Evolutionary conservation across 345 rosid species (phyloP), one percentile per base, ranked within the genome.

Genomic region (Melaleuca alternifolia): DNA sequence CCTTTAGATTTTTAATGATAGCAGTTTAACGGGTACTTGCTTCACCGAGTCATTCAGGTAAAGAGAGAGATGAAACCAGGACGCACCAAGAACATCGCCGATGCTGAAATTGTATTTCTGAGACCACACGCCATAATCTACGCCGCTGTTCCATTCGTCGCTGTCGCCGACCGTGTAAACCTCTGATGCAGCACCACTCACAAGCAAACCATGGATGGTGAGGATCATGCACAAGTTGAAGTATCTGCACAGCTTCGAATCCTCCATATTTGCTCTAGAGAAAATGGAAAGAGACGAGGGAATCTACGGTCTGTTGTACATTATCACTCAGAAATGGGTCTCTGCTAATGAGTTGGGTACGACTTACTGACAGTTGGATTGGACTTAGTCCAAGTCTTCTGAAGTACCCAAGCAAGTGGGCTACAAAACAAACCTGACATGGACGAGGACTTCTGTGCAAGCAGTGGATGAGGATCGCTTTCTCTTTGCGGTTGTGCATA

Each of bases 71-170:
- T 26, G 37, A 51, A 46, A 26, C 11, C 30, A 28, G 37, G 37
- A 33, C 86, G 23, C 87, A 93, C 95, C 94, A 46, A 93, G 92
- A 87, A 87, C 84, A 88, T 93, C 95, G 48, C 94, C 92, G 30
- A 88, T 84, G 75, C 86, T 93, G 85, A 90, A 93, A 85, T 92
- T 90, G 89, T 91, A 89, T 87, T 89, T 87, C 56, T 54, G 77
- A 21, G 93, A 88, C 96, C 96, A 93, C 12, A 86, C 61, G 30
- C 62, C 91, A 33, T 65, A 93, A 81, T 92, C 83, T 2, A 79
- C 83, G 51, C 87, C 91, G 3, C 88, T 53, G 85, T 86, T 85
- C 96, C 95, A 92, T 9, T 65, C 84, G 15, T 89, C 85, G 11
- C 83, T 92, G 50, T 87, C 94, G 1, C 95, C 95, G 54, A 93